Evolutionary conservation across 1,284 basidiomycete species (phyloP).

Genomic region (Rhodofomes roseus): DNA sequence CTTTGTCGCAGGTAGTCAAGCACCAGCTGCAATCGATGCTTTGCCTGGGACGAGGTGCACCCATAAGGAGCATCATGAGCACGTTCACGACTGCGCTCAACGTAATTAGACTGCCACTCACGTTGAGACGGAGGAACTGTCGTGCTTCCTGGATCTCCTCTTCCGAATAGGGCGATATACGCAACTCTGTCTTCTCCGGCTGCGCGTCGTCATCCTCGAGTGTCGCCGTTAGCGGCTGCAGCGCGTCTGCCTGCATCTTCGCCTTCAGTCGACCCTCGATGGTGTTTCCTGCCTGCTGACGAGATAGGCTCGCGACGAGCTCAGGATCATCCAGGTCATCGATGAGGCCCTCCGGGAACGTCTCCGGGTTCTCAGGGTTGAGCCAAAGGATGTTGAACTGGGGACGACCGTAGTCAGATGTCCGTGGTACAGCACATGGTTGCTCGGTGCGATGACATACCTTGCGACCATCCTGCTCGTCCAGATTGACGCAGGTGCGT

Average conservation of each 20-base stretch:
- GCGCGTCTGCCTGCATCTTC: conserved; percentile 68
- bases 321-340: conserved; percentile 46
- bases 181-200: conserved; percentile 19
- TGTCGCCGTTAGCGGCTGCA: conserved; percentile 44
- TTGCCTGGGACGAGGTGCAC: conserved; percentile 44
- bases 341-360: conserved; percentile 63
- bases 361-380: conserved; percentile 56
- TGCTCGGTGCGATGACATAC: conserved; percentile 37
- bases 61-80: not conserved
- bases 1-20: conserved; percentile 69
- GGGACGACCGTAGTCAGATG: not conserved
- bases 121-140: conserved; percentile 66
- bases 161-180: conserved; percentile 37
- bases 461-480: conserved; percentile 63
- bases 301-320: conserved; percentile 20
- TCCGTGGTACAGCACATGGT: not conserved
- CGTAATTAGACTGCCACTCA: conserved; percentile 29
- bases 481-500: conserved; percentile 66
- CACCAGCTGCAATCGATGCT: conserved; percentile 63
- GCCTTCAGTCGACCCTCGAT: conserved; percentile 51
- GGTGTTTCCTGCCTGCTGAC: conserved; percentile 18
- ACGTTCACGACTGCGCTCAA: not conserved
- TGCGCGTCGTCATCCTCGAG: conserved; percentile 30
- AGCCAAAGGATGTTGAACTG: conserved; percentile 78
- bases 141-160: conserved; percentile 62